A percentile compares a stretch with the other conserved stretches of the same genome.
These are phyloP conservation scores for Antitrichia curtipendula DNA, from an alignment of 225 moss, liverwort and hornwort species.

Conservation along the genomic window DNA sequence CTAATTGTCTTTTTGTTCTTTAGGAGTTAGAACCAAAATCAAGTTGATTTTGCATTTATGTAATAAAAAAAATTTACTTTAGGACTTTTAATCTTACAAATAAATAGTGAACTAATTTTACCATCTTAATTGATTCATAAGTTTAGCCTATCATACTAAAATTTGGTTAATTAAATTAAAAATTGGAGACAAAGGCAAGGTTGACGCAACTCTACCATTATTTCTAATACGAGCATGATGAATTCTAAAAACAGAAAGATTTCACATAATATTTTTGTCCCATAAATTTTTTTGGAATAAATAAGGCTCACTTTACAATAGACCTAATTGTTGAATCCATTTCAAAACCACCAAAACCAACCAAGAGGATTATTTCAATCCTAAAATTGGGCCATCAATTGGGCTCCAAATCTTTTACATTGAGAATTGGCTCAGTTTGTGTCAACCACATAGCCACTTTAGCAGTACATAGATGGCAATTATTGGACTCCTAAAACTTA, in stretches of 20 bases:
- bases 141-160: neutral
- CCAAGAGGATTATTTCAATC: neutral
- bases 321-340: neutral
- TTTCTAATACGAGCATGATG: neutral
- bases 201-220: neutral
- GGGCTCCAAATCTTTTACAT: neutral
- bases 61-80: neutral
- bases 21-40: neutral
- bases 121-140: neutral
- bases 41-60: neutral
- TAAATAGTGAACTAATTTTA: neutral
- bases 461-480: accelerated
- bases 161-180: neutral
- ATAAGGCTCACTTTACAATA: neutral
- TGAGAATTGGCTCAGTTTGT: neutral
- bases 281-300: neutral
- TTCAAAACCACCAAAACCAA: neutral
- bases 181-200: neutral
- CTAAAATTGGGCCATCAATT: neutral
- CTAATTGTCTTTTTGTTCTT: neutral
- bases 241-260: neutral
- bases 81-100: neutral
- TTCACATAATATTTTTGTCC: neutral
- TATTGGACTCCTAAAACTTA: neutral
- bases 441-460: accelerated